Base-by-base conservation (phyloP, 2,329 filamentous ascomycete genomes). In the Bipolaris victoriae region DNA sequence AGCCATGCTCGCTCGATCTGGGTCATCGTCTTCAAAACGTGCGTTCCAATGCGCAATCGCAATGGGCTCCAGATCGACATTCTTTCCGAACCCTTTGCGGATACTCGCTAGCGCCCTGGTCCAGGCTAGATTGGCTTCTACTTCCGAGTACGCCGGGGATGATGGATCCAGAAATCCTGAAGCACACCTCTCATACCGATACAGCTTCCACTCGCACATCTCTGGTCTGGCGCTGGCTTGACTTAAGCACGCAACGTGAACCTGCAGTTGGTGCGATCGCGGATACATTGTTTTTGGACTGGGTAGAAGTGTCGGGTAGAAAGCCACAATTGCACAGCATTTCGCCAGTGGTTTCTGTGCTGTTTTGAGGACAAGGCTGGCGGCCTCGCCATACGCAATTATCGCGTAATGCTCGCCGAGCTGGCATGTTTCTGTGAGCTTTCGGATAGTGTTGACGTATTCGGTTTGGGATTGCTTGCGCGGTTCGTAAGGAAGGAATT, bases 131-230 rank as follows among this genome's bases (percentile, higher is more conserved):
- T 72, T 71, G 3, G 78, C 76, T 7, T 79, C 75, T 13, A 79
- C 69, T n/a, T 71, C 72, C 36, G 77, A 73, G 56, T 74, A 81
- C 10, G 75, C 65, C 15, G 71, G 69, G 9, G 76, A 64, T 24
- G 73, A 74, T 11, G 69, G 69, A 58, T 82, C 79, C 15, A 79
- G 78, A 54, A 82, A 81, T 0, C 79, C 79, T 0, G 68, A 64
- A 31, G 66, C 57, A 11, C 72, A 74, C 16, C 69, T 66, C 1
- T 71, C 66, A 55, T 82, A 82, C 26, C 68, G 73, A 52, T 80
- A 79, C 15, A 70, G 62, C 47, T 71, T 72, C 68, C 77, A 79
- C 1, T 72, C 71, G 31, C 75, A 77, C 55, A 75, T 60, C 10
- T 71, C 71, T 7, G 68, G 66, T 35, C 62, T 64, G 4, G 70